phyloP scores from a whole-genome alignment of 805 yeast species.

The Alloascoidea hylecoeti region DNA sequence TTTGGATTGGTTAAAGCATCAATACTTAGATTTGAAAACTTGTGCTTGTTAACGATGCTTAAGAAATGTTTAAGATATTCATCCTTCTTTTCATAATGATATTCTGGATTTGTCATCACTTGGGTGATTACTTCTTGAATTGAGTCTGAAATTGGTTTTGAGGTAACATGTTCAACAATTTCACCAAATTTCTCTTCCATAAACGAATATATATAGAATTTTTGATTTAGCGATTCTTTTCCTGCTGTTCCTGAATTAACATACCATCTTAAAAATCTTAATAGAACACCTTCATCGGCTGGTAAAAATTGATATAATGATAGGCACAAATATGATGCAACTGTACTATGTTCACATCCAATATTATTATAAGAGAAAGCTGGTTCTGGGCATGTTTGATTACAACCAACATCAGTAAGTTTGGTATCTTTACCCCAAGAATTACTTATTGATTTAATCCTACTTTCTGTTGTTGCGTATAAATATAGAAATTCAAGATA shows the following conservation, averaged over 20 bases:
- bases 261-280: background rate
- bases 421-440: background rate
- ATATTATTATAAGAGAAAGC: background rate
- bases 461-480: background rate
- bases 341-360: background rate
- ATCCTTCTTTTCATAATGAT: background rate
- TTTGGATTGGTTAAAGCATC: too few relatives aligned
- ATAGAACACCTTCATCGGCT: background rate
- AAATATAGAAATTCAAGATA: background rate
- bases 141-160: background rate
- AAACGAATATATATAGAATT: background rate
- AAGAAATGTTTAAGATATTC: background rate
- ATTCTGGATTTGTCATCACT: background rate
- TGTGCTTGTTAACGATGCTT: background rate
- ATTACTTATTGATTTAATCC: background rate
- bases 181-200: background rate
- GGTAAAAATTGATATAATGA: background rate
- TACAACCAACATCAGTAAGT: background rate
- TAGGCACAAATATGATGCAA: background rate
- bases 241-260: background rate
- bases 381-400: background rate
- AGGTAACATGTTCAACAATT: background rate
- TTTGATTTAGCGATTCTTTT: background rate
- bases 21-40: too few relatives aligned
- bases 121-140: background rate